Base-by-base conservation (phyloP, 176 grass and related monocot species). In the Triticum urartu region DNA sequence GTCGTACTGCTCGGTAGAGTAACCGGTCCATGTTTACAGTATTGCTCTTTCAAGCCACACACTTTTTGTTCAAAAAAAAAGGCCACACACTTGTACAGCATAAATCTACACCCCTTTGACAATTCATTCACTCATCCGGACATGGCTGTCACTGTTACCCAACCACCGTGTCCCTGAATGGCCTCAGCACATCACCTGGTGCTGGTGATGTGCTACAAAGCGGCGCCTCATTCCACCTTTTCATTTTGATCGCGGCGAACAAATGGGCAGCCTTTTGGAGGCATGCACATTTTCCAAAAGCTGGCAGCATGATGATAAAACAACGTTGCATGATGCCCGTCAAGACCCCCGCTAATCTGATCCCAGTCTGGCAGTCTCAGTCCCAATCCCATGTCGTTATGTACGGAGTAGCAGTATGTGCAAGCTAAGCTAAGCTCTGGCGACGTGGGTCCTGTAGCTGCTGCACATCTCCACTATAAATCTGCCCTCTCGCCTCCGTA, bases 121-220 rank as follows among this genome's bases (percentile, higher is more conserved):
- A 89, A 79, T 84, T 84, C 85, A 89, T 42, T 42, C 42, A 43
- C 42, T 42, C 42, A 43, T 9, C 42, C 39, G 43, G 42, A 43
- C 91, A 94, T 95, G 92, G 62, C 77, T 81, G 93, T 95, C 94
- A 91, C 94, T 98, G 75, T 91, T 92, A 90, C 60, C 90, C 94
- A 92, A 91, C 86, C 81, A 92, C 74, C 79, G 72, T 62, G 36
- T 7, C 69, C 42, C 52, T 86, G 64, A 94, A 98, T 95, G 96
- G 92, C 34, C 60, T 73, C 81, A 94, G 91, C 94, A 95, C 36
- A 7, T 38, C 36, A 38, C 96, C 96, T 85, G 86, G 35, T 77
- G 76, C 79, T 56, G 79, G 80, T 84, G 84, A 90, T 84, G 88
- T 81, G 11, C 4, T 79, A 72, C 82, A 65, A 62, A 93, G 33